Conservation (phyloP, 805 yeast genomes). For the Starmerella potacharoeniae region DNA sequence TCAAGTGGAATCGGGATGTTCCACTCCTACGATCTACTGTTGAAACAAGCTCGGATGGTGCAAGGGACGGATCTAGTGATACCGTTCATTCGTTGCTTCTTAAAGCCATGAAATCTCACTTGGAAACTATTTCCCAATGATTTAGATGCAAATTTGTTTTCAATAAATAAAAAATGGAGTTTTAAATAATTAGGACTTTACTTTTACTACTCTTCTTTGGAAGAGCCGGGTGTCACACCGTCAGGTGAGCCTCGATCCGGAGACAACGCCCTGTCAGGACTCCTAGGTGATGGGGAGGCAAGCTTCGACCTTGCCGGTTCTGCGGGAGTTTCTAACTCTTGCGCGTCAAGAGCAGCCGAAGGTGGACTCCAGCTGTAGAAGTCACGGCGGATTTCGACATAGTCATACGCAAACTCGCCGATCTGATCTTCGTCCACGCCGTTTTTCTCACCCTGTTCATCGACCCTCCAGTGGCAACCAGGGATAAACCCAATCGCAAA, state of each 20-base stretch:
- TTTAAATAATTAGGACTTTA: background rate
- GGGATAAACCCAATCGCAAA: conserved; percentile 67
- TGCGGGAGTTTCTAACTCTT: background rate
- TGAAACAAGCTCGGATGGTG: background rate
- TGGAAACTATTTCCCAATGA: conserved; percentile 1
- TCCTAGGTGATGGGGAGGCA: background rate
- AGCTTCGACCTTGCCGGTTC: background rate
- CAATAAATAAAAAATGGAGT: background rate
- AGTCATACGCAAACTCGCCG: conserved; percentile 98
- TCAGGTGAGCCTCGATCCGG: background rate
- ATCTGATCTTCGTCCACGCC: conserved; percentile 96
- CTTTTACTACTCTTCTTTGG: background rate
- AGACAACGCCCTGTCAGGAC: background rate
- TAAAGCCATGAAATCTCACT: background rate
- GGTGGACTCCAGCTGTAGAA: conserved; percentile 38
- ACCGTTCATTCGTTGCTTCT: background rate
- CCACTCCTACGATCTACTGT: background rate
- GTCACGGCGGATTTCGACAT: conserved; percentile 92
- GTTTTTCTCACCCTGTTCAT: conserved; percentile 71
- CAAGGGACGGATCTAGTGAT: background rate
- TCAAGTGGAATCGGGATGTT: background rate
- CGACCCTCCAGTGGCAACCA: conserved; percentile 65
- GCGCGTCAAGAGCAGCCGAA: conserved; percentile 8
- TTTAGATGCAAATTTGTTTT: background rate
- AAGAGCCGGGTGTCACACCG: background rate